Conservation (phyloP, 169 alveolate species). For the Cystoisospora suis region DNA sequence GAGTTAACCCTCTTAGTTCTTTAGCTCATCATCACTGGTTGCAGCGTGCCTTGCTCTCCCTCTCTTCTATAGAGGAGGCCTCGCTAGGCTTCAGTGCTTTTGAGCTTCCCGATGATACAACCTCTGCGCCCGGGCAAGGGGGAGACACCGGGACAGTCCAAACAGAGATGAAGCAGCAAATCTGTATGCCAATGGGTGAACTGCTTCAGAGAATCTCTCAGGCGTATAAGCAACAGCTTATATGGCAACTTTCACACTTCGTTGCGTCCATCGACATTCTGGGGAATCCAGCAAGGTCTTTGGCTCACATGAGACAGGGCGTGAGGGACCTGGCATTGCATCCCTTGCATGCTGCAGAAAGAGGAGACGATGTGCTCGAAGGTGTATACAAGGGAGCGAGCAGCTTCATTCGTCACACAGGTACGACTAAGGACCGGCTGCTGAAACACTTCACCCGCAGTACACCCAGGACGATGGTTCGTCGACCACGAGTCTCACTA, state of each 20-base stretch:
- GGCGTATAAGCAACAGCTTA: constrained; percentile 57
- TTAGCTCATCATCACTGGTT: neutral
- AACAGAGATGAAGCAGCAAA: constrained; percentile 3
- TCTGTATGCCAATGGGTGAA: neutral
- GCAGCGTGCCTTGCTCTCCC: constrained; percentile 8
- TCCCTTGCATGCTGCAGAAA: constrained; percentile 61
- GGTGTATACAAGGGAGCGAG: constrained; percentile 75
- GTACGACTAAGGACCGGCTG: neutral
- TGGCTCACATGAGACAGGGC: constrained; percentile 67
- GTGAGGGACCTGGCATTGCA: constrained; percentile 65
- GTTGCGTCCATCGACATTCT: constrained; percentile 60
- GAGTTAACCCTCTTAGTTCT: constrained; percentile 6
- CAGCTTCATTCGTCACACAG: constrained; percentile 74
- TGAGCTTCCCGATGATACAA: neutral
- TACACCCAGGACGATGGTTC: too few species aligned
- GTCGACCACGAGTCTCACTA: too few species aligned
- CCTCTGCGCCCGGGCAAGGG: neutral
- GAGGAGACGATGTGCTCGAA: constrained; percentile 70
- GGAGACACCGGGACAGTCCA: neutral
- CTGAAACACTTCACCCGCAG: too few species aligned
- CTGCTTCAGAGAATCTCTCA: neutral
- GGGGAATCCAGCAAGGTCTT: constrained; percentile 67
- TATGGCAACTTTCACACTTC: constrained; percentile 52
- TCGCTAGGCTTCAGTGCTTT: constrained; percentile 7
- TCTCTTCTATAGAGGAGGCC: constrained; percentile 24